phyloP scores from a whole-genome alignment of 176 grass and related monocot species.

The Juncus effusus region DNA sequence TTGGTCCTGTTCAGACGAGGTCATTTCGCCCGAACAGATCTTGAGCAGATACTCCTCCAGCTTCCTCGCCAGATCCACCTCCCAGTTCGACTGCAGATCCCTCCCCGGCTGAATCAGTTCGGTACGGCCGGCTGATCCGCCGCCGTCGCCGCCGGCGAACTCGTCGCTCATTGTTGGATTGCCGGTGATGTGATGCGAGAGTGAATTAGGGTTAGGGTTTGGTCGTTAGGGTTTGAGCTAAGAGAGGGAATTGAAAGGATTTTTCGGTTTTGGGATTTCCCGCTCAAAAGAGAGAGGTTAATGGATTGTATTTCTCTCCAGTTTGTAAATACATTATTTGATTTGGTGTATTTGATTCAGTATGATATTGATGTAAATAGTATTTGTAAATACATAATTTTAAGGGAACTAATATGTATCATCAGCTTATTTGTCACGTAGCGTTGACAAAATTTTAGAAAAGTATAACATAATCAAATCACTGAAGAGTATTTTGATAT shows the following conservation, averaged over 20 bases:
- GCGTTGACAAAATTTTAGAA: no score
- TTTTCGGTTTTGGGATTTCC: constrained; percentile 50
- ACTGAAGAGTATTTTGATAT: no score
- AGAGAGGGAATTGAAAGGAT: constrained; percentile 21
- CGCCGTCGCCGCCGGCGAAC: constrained; percentile 29
- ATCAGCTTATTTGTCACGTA: no score
- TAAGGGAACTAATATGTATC: no score
- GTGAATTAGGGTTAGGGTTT: constrained; percentile 8
- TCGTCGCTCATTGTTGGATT: not conserved
- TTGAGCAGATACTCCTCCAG: constrained; percentile 88
- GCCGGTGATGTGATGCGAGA: not conserved
- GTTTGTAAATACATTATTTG: not conserved
- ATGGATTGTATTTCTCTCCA: not conserved
- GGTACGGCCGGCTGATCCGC: constrained; percentile 26
- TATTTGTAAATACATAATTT: no score
- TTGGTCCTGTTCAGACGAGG: constrained; percentile 40
- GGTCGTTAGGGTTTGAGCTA: not conserved
- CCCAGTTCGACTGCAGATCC: constrained; percentile 81
- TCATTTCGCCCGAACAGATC: constrained; percentile 75
- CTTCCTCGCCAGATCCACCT: constrained; percentile 77
- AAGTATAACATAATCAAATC: no score
- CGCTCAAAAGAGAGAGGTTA: constrained; percentile 30
- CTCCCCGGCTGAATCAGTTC: constrained; percentile 64
- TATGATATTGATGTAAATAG: no score
- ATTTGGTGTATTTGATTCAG: not conserved